Evolutionary conservation across 768 basidiomycete genomes (phyloP).

Genomic region (Auricularia sp.): DNA sequence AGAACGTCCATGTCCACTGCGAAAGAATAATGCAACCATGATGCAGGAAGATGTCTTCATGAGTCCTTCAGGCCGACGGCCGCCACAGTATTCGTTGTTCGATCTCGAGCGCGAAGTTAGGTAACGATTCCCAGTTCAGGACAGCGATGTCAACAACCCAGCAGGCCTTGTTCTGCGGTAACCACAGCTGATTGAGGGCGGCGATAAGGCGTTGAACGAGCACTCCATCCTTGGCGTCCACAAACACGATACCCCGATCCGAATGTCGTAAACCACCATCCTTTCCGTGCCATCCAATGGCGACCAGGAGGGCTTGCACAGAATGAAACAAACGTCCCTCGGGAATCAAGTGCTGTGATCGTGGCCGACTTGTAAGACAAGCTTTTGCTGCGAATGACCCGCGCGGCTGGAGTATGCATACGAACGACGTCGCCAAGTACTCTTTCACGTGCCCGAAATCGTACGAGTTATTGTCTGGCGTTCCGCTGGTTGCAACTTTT

Average conservation of each 20-base stretch:
- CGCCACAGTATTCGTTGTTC: neutral
- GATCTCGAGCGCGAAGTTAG: neutral
- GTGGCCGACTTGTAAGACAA: neutral
- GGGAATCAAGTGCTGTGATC: neutral
- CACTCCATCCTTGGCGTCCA: neutral
- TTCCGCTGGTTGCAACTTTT: too few species aligned
- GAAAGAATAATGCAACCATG: too few species aligned
- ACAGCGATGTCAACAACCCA: neutral
- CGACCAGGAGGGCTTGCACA: neutral
- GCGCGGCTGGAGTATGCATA: neutral
- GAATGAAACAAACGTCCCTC: neutral
- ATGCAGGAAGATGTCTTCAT: too few species aligned
- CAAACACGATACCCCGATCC: neutral
- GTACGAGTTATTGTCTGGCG: neutral
- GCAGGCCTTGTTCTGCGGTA: neutral
- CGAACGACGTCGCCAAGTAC: neutral
- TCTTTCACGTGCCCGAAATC: neutral
- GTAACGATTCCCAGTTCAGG: neutral
- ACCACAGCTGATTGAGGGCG: neutral
- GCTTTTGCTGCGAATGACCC: neutral
- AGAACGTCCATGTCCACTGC: neutral
- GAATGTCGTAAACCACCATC: neutral
- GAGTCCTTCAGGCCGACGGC: too few species aligned
- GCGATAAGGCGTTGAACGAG: neutral
- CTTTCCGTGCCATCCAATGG: neutral